These are phyloP conservation scores for Eimeria zaria DNA, from an alignment of 169 alveolate species.

Conservation along the genomic window DNA sequence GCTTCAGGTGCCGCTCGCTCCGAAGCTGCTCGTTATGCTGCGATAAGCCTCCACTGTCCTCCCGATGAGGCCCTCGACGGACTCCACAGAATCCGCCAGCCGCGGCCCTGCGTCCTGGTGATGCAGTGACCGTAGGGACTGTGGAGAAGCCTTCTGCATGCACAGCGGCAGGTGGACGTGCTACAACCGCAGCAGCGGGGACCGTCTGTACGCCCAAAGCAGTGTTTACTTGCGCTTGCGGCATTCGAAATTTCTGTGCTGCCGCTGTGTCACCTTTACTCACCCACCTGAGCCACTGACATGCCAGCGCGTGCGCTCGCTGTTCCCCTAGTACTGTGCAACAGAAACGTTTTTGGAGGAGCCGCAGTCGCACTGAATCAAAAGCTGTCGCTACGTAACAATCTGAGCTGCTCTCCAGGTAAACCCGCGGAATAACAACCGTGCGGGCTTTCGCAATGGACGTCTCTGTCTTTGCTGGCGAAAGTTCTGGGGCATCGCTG, in stretches of 20 bases:
- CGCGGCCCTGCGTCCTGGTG: slow-evolving; percentile 26
- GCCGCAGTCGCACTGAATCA: slow-evolving; percentile 39
- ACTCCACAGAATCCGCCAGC: slow-evolving; percentile 26
- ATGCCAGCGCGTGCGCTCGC: slow-evolving; percentile 59
- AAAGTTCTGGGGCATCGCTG: not conserved
- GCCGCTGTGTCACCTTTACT: not conserved
- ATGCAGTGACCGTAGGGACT: not conserved
- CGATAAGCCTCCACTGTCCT: not conserved
- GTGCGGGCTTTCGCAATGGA: slow-evolving; percentile 2
- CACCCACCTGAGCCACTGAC: slow-evolving; percentile 77
- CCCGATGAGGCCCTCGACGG: slow-evolving; percentile 39
- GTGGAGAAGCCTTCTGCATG: slow-evolving; percentile 12
- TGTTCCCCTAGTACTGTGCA: slow-evolving; percentile 64
- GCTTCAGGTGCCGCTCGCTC: slow-evolving; percentile 37
- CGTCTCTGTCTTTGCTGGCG: not conserved
- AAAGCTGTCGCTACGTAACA: slow-evolving; percentile 74
- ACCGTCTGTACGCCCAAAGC: slow-evolving; percentile 12
- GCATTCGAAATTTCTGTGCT: not conserved
- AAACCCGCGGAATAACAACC: slow-evolving; percentile 70
- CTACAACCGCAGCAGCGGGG: not conserved
- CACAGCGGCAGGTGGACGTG: not conserved
- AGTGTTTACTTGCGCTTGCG: not conserved
- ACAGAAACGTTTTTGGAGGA: slow-evolving; percentile 67
- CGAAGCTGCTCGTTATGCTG: slow-evolving; percentile 44
- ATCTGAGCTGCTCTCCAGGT: slow-evolving; percentile 69